These are phyloP conservation scores for Termitomyces sp. DNA, from an alignment of 768 basidiomycete genomes.

Conservation along the genomic window DNA sequence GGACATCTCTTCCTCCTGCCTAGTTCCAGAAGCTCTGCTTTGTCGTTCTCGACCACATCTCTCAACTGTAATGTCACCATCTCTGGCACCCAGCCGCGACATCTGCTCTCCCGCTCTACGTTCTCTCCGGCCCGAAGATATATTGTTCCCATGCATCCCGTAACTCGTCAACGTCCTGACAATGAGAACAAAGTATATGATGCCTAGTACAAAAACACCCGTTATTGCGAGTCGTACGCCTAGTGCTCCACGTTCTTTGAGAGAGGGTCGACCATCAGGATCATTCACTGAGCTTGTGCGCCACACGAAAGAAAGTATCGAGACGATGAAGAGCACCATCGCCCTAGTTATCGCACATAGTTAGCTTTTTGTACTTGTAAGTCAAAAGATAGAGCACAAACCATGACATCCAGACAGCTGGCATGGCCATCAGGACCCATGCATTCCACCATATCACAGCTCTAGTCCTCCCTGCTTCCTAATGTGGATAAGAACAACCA, in stretches of 20 bases:
- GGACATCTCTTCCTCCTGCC: constrained; percentile 12
- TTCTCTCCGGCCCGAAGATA: constrained; percentile 5
- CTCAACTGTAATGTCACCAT: constrained; percentile 16
- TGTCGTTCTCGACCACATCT: constrained; percentile 23
- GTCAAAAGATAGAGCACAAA: constrained; percentile 13
- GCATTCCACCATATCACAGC: constrained; percentile 43
- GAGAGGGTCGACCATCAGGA: constrained; percentile 24
- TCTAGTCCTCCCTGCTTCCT: constrained; percentile 49
- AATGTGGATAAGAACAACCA: neutral
- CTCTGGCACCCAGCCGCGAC: constrained; percentile 6
- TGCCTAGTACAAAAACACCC: constrained; percentile 45
- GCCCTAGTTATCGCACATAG: constrained; percentile 33
- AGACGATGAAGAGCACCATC: constrained; percentile 56
- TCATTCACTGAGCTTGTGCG: constrained; percentile 50
- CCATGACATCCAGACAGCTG: constrained; percentile 70
- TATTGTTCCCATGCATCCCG: constrained; percentile 26
- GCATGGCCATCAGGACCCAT: constrained; percentile 59
- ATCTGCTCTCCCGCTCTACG: neutral
- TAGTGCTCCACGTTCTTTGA: constrained; percentile 33
- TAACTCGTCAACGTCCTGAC: constrained; percentile 58
- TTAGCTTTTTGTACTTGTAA: neutral
- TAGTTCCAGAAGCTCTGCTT: constrained; percentile 4
- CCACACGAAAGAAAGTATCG: constrained; percentile 70
- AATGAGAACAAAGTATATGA: constrained; percentile 58
- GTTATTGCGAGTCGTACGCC: constrained; percentile 54